Evolutionary conservation across 495 filamentous ascomycete species (phyloP).

Genomic region (Astrothelium macrocarpum): DNA sequence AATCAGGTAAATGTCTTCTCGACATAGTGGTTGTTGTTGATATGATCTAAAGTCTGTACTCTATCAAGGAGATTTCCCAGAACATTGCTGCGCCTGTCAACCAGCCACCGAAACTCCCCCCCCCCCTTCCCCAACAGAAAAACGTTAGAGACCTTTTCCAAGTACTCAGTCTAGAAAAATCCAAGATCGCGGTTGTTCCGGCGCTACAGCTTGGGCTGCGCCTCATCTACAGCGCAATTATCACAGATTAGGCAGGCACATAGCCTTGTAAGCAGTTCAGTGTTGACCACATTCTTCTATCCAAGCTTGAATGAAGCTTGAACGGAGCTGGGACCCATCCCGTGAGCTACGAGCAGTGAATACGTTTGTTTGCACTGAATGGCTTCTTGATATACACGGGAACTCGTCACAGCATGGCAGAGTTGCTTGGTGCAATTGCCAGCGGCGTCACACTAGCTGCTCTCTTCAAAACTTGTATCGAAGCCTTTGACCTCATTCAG

Average conservation of each 20-base stretch:
- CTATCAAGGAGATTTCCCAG: too few relatives aligned
- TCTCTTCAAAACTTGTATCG: constrained; percentile 12
- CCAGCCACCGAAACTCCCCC: too few relatives aligned
- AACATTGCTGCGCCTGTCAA: too few relatives aligned
- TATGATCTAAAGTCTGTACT: too few relatives aligned
- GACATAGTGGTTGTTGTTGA: too few relatives aligned
- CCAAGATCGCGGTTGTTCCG: too few relatives aligned
- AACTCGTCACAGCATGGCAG: constrained; percentile 1
- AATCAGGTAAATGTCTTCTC: too few relatives aligned
- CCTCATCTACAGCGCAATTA: background rate
- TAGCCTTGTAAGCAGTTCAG: background rate
- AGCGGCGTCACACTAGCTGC: constrained; percentile 10
- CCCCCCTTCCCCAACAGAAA: too few relatives aligned
- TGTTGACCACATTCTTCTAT: background rate
- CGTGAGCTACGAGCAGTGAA: background rate
- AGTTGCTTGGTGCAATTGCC: constrained; percentile 9
- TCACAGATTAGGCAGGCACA: background rate
- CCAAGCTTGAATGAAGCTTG: background rate
- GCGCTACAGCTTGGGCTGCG: too few relatives aligned
- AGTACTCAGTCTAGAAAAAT: too few relatives aligned
- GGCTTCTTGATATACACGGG: background rate
- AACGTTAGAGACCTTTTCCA: too few relatives aligned
- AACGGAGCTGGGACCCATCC: background rate
- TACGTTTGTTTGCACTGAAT: background rate
- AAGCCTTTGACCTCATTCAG: constrained; percentile 13